Percentiles rank a stretch among this genome's conserved stretches.
These are phyloP conservation scores for Cicer cuneatum DNA, from an alignment of 306 rosid genomes.

Conservation along the genomic window DNA sequence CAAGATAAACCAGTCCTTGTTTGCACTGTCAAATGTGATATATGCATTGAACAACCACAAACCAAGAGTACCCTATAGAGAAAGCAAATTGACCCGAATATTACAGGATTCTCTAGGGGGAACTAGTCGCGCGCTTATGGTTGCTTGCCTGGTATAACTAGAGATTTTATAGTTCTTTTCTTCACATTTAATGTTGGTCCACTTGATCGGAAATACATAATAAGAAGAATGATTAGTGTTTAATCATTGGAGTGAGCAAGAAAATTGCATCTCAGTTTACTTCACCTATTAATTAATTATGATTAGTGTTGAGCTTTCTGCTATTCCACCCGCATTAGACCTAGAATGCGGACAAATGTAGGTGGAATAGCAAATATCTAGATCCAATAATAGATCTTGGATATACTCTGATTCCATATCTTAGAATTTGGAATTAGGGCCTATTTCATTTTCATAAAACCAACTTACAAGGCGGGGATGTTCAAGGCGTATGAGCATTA, in stretches of 20 bases:
- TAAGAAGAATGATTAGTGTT: not conserved
- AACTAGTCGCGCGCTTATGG: slow-evolving; percentile 79
- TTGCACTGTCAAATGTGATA: slow-evolving; percentile 91
- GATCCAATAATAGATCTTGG: not conserved
- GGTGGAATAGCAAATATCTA: not conserved
- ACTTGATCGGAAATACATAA: slow-evolving; percentile 12
- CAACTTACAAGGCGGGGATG: not conserved
- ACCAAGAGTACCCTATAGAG: slow-evolving; percentile 78
- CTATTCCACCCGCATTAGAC: not conserved
- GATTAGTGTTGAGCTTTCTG: not conserved
- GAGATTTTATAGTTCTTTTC: slow-evolving; percentile 7
- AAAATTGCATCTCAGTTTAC: slow-evolving; percentile 1
- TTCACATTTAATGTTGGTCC: slow-evolving; percentile 21
- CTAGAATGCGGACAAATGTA: not conserved
- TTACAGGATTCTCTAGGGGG: slow-evolving; percentile 95
- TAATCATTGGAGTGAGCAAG: slow-evolving; percentile 7
- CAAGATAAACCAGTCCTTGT: slow-evolving; percentile 90
- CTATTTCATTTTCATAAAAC: not conserved
- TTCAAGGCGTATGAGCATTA: not conserved
- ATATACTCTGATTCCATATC: not conserved
- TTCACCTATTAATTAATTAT: slow-evolving; percentile 10
- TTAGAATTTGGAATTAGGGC: not conserved
- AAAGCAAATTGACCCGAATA: slow-evolving; percentile 95
- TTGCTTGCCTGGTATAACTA: slow-evolving; percentile 86
- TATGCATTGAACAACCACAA: slow-evolving; percentile 85